Base-by-base conservation (phyloP, 352 stramenopile species). In the Phytophthora litchii region DNA sequence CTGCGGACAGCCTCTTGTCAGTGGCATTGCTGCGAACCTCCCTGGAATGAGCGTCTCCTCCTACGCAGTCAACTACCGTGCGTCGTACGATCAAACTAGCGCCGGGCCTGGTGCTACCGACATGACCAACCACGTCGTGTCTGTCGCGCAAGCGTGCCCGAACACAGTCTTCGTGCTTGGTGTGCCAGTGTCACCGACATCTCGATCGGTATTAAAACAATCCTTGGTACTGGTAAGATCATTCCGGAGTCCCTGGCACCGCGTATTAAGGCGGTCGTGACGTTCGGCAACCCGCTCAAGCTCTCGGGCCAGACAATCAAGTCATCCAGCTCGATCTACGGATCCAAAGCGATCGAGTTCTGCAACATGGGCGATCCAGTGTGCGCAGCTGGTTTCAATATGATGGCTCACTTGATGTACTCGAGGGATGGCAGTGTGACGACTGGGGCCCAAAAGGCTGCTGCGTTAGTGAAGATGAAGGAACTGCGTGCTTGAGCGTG, bases 221-320 rank as follows among this genome's bases (percentile, higher is more conserved):
- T 31, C n/a, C 49, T 72, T 9, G 62, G 67, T 3, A 49, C 52
- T 0, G 67, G 67, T 3, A 20, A 69, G 7, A 37, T 47, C 9
- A 76, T 76, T 14, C 59, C 68, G 19, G 53, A 68, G 34, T 44
- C 52, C 4, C 42, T 71, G 25, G 23, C 55, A 4, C 23, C 59
- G 19, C 54, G 61, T 16, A 75, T 75, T 62, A 72, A 68, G 40
- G 68, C 64, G 11, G 43, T 78, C 19, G 69, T 78, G 47, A 72
- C 60, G 20, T 78, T 76, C 54, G 67, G 67, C 21, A 76, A 76
- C 36, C 67, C 67, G 13, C 43, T 76, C 10, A 61, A 64, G 48
- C 52, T 72, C 14, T 63, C 59, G 47, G 62, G 67, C 10, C 35
- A 72, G 20, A 70, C 67, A 0, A 70, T 76, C 21, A 19, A 61